A percentile compares a stretch with the other conserved stretches of the same genome.
These are phyloP conservation scores for Aurinia saxatilis DNA, from an alignment of 345 rosid species.

Conservation along the genomic window DNA sequence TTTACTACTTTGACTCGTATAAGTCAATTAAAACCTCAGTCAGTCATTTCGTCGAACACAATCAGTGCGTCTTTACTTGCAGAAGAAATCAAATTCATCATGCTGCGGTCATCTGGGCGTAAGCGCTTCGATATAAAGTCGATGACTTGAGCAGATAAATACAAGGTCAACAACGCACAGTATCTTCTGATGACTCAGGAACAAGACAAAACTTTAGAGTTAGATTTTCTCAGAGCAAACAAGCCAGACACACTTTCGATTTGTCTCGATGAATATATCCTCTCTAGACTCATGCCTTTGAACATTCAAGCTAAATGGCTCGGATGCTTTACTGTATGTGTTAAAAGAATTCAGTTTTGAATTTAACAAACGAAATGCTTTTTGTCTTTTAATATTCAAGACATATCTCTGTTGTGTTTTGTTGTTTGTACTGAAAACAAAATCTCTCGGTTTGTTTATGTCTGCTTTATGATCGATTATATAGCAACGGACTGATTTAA, in stretches of 20 bases:
- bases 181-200: background rate
- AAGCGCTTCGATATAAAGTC: background rate
- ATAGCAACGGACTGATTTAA: too few relatives aligned
- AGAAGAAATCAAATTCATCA: conserved; percentile 13
- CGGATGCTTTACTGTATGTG: too few relatives aligned
- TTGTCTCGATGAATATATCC: too few relatives aligned
- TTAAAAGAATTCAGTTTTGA: too few relatives aligned
- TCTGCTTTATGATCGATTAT: too few relatives aligned
- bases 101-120: conserved; percentile 11
- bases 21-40: background rate
- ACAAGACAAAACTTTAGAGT: background rate
- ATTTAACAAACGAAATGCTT: too few relatives aligned
- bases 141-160: background rate
- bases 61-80: background rate
- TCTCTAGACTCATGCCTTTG: too few relatives aligned
- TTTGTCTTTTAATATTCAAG: too few relatives aligned
- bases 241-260: background rate
- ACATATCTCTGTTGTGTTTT: too few relatives aligned
- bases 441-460: too few relatives aligned
- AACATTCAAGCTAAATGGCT: too few relatives aligned
- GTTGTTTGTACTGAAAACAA: too few relatives aligned
- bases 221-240: background rate
- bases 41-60: conserved; percentile 23
- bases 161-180: background rate
- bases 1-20: background rate